These are phyloP conservation scores for Emericellopsis terricola DNA, from an alignment of 495 filamentous ascomycete species.

Conservation along the genomic window DNA sequence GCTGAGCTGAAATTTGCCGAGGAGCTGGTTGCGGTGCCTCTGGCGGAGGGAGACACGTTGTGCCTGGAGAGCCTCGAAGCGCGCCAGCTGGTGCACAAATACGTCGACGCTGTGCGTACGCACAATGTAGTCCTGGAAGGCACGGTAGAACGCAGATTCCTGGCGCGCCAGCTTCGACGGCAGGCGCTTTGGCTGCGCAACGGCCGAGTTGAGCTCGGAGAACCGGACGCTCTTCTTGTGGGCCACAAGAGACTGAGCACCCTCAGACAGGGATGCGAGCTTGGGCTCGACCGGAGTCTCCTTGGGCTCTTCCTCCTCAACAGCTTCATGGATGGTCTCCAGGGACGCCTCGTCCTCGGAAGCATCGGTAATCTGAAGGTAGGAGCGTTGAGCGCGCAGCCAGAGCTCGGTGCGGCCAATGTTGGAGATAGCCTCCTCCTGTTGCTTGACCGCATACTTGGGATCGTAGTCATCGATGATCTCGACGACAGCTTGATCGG, in stretches of 20 bases:
- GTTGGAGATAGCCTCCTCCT: constrained; percentile 42
- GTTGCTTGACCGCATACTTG: constrained; percentile 46
- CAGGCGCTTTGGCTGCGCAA: constrained; percentile 22
- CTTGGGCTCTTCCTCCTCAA: constrained; percentile 9
- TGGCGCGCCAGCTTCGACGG: constrained; percentile 30
- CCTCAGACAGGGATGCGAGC: constrained; percentile 8
- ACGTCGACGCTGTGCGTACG: constrained; percentile 45
- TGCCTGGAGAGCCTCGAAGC: constrained; percentile 80
- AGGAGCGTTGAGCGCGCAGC: constrained; percentile 62
- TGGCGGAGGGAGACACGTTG: constrained; percentile 48
- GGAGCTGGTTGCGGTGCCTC: constrained; percentile 50
- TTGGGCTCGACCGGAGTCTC: constrained; percentile 11
- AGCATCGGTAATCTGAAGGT: constrained; percentile 44
- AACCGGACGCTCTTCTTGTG: constrained; percentile 68
- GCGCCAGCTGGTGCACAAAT: constrained; percentile 64
- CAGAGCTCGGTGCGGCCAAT: constrained; percentile 67
- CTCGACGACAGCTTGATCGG: constrained; percentile 29
- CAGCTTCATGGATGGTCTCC: constrained; percentile 4
- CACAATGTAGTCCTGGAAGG: constrained; percentile 55
- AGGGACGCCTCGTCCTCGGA: constrained; percentile 8
- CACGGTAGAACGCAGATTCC: constrained; percentile 82
- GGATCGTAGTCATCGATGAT: constrained; percentile 51
- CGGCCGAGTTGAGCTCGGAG: constrained; percentile 34
- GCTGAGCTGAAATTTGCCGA: constrained; percentile 55
- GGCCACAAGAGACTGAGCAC: constrained; percentile 11